phyloP scores from a whole-genome alignment of 2,329 filamentous ascomycete species.

The Ascochyta koolunga region DNA sequence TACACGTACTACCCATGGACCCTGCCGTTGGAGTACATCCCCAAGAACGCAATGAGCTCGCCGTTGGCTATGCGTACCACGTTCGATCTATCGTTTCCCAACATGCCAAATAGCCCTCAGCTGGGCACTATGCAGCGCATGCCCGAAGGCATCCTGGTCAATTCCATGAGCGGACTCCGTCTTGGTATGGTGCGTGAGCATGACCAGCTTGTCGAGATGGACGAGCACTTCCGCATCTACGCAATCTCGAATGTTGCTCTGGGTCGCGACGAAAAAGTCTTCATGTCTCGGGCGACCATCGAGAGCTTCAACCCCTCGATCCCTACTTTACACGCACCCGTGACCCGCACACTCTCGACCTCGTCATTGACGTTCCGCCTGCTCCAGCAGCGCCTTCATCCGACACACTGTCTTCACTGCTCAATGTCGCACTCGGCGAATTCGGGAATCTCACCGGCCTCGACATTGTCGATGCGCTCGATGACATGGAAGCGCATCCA shows the following conservation, averaged over 20 bases:
- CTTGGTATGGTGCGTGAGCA: slow-evolving; percentile 72
- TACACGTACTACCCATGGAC: slow-evolving; percentile 95
- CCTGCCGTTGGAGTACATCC: slow-evolving; percentile 75
- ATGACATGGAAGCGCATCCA: slow-evolving; percentile 33
- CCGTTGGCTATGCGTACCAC: slow-evolving; percentile 73
- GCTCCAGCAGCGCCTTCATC: slow-evolving; percentile 24
- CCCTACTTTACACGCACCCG: slow-evolving; percentile 82
- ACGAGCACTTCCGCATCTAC: slow-evolving; percentile 70
- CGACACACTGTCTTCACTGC: slow-evolving; percentile 26
- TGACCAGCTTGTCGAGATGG: slow-evolving; percentile 44
- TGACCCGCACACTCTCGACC: slow-evolving; percentile 73
- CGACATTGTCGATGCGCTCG: slow-evolving; percentile 28
- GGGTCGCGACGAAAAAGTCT: slow-evolving; percentile 86
- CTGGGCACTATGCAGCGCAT: slow-evolving; percentile 62
- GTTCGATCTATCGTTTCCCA: slow-evolving; percentile 71
- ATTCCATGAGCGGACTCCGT: slow-evolving; percentile 64
- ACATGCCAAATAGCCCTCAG: slow-evolving; percentile 57
- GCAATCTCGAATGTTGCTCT: slow-evolving; percentile 81
- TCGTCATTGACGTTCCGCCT: slow-evolving; percentile 66
- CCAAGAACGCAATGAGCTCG: slow-evolving; percentile 76
- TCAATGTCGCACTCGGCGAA: slow-evolving; percentile 31
- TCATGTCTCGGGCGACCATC: slow-evolving; percentile 73
- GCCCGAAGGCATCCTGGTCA: slow-evolving; percentile 64
- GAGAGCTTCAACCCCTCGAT: slow-evolving; percentile 75
- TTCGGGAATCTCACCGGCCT: slow-evolving; percentile 32